Percentiles rank a stretch among this genome's conserved stretches.
Conservation (phyloP, 202 grass and related monocot genomes). For the Musa balbisiana region DNA sequence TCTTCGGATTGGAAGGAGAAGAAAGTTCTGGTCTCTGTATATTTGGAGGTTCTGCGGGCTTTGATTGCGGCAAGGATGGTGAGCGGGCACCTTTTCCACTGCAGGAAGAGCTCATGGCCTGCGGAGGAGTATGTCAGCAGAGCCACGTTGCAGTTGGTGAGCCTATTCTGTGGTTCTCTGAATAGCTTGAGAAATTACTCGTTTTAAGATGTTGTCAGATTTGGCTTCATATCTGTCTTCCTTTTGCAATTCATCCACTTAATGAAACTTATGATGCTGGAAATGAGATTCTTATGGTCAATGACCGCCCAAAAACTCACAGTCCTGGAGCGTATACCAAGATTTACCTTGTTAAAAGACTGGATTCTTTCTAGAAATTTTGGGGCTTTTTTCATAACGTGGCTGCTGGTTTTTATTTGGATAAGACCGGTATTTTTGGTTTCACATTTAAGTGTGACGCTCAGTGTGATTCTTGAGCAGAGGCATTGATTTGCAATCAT, state of each 20-base stretch:
- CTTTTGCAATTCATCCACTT: background rate
- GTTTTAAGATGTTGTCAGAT: background rate
- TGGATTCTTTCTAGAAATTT: background rate
- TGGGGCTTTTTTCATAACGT: background rate
- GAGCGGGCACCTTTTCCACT: constrained; percentile 57
- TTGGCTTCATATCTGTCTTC: background rate
- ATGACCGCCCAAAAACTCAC: background rate
- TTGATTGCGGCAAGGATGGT: constrained; percentile 40
- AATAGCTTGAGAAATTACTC: background rate
- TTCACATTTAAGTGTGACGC: background rate
- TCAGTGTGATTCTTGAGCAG: background rate
- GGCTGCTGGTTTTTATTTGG: background rate
- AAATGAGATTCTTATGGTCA: background rate
- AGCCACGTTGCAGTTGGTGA: constrained; percentile 40
- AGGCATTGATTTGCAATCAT: background rate
- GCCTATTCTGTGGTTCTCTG: background rate
- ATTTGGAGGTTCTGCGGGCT: background rate
- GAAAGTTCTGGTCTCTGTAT: constrained; percentile 2
- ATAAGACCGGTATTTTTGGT: background rate
- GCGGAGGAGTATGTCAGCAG: constrained; percentile 64
- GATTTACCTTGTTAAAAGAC: background rate
- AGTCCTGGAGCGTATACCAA: background rate
- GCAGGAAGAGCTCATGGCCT: constrained; percentile 66
- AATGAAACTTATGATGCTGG: background rate
- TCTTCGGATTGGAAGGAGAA: background rate